phyloP scores from a whole-genome alignment of 345 rosid species.

The Salix arbutifolia region DNA sequence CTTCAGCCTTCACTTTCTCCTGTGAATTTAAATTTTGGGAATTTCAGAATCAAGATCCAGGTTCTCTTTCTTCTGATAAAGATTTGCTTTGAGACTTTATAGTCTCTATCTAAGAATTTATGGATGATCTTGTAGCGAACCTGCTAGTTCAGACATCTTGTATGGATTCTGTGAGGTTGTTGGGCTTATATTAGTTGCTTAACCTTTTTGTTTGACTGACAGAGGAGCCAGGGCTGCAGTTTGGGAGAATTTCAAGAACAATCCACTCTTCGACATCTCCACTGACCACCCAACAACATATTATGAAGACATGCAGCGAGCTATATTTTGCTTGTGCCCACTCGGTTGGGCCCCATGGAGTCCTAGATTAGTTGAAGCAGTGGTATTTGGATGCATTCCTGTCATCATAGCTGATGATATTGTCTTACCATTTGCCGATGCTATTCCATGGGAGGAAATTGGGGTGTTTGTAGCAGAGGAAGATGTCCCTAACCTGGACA shows the following conservation, averaged over 20 bases:
- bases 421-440: constrained; percentile 91
- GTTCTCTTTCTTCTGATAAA: not conserved
- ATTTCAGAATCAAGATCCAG: not conserved
- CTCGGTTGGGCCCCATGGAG: constrained; percentile 99
- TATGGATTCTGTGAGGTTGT: not conserved
- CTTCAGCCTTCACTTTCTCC: not conserved
- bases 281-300: constrained; percentile 91
- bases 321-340: constrained; percentile 89
- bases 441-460: constrained; percentile 97
- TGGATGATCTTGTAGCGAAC: not conserved
- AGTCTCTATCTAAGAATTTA: not conserved
- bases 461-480: constrained; percentile 87
- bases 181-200: not conserved
- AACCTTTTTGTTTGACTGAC: constrained; percentile 13
- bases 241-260: constrained; percentile 96
- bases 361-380: constrained; percentile 95
- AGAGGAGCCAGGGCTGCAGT: constrained; percentile 99
- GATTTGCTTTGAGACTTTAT: not conserved
- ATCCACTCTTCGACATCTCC: constrained; percentile 90
- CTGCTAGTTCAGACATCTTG: not conserved
- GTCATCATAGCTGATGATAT: constrained; percentile 95
- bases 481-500: constrained; percentile 76
- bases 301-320: constrained; percentile 96
- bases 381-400: constrained; percentile 97
- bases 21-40: not conserved